Percentiles rank a stretch among this genome's conserved stretches.
phyloP scores from a whole-genome alignment of 257 asterid species.

The Capsicum baccatum region DNA sequence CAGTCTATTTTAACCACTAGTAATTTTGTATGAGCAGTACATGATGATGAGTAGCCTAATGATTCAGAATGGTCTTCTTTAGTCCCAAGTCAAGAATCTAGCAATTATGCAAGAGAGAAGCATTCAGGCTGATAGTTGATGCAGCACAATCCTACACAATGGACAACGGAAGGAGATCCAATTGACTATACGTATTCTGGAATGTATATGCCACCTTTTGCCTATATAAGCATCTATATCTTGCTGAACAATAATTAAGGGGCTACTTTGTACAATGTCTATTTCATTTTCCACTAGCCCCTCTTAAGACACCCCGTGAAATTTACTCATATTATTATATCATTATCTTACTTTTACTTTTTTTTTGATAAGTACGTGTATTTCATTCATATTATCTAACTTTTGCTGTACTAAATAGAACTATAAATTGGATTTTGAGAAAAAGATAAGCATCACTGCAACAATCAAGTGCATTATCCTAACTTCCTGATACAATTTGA shows the following conservation, averaged over 20 bases:
- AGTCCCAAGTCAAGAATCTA: neutral
- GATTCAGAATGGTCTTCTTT: neutral
- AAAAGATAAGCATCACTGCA: neutral
- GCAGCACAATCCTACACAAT: neutral
- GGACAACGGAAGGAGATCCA: neutral
- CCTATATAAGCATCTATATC: neutral
- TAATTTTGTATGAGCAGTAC: neutral
- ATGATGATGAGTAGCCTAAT: slow-evolving; percentile 19
- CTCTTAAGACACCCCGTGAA: neutral
- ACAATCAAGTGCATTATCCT: neutral
- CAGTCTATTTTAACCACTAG: neutral
- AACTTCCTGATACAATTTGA: neutral
- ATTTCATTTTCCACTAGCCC: neutral
- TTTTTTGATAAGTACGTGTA: no score
- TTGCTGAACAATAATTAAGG: neutral
- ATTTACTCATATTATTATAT: neutral
- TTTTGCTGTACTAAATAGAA: neutral
- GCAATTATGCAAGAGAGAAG: neutral
- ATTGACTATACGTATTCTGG: neutral
- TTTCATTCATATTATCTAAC: neutral
- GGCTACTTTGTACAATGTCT: neutral
- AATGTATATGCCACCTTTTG: neutral
- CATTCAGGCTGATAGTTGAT: neutral
- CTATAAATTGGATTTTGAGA: neutral
- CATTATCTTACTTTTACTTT: neutral